Evolutionary conservation across 2,329 filamentous ascomycete genomes (phyloP).

Genomic region (Fusarium xylarioides): DNA sequence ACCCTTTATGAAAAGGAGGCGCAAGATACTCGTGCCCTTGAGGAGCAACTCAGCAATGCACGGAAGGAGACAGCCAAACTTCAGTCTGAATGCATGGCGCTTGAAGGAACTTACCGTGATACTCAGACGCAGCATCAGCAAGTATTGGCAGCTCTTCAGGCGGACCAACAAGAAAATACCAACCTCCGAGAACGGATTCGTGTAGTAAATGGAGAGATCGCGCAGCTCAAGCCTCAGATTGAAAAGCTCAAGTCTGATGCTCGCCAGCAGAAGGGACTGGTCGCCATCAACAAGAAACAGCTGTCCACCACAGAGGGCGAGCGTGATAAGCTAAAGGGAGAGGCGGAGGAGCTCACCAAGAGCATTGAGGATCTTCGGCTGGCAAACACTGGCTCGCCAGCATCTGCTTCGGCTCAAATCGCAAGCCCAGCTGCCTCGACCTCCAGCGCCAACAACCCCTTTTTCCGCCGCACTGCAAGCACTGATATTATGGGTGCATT

Average conservation of each 20-base stretch:
- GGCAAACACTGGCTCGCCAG: slow-evolving; percentile 60
- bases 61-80: slow-evolving; percentile 85
- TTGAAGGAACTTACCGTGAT: slow-evolving; percentile 84
- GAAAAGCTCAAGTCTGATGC: slow-evolving; percentile 94
- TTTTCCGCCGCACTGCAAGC: slow-evolving; percentile 80
- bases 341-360: slow-evolving; percentile 75
- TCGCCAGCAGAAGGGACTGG: slow-evolving; percentile 93
- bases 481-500: slow-evolving; percentile 67
- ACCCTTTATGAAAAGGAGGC: slow-evolving; percentile 93
- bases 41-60: slow-evolving; percentile 81
- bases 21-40: slow-evolving; percentile 81
- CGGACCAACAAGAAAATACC: slow-evolving; percentile 89
- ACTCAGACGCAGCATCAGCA: slow-evolving; percentile 84
- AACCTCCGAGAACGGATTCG: slow-evolving; percentile 88
- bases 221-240: slow-evolving; percentile 85
- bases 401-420: slow-evolving; percentile 59
- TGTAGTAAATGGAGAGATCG: slow-evolving; percentile 81
- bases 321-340: slow-evolving; percentile 84
- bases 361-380: slow-evolving; percentile 68
- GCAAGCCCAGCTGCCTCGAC: slow-evolving; percentile 75
- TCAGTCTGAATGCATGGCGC: slow-evolving; percentile 81
- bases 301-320: slow-evolving; percentile 88
- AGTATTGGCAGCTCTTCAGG: slow-evolving; percentile 75
- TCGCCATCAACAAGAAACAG: slow-evolving; percentile 99
- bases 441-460: slow-evolving; percentile 88